Percentiles rank a stretch among this genome's conserved stretches.
Evolutionary conservation across 768 basidiomycete species (phyloP).

Genomic region (Floccularia luteovirens): DNA sequence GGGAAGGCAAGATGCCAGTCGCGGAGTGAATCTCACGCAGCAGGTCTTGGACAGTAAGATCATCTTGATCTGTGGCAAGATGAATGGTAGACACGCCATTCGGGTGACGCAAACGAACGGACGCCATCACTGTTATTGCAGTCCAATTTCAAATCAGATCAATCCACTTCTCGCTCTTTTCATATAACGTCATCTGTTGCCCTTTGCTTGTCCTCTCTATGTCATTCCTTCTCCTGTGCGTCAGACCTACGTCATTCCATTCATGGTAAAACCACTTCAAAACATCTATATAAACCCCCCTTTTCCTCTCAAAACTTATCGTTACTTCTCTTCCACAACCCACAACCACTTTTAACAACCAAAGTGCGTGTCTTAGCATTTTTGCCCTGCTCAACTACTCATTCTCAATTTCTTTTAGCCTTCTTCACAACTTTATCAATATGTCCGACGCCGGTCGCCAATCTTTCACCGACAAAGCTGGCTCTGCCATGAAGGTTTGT

Average conservation of each 20-base stretch:
- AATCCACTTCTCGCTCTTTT: too few relatives aligned
- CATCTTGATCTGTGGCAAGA: conserved; percentile 43
- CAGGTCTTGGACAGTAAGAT: conserved; percentile 65
- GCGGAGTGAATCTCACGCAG: conserved; percentile 60
- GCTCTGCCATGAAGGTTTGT: conserved; percentile 40
- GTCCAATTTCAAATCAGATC: neutral
- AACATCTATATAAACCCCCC: neutral
- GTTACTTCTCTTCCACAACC: neutral
- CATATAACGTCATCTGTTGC: conserved; percentile 13
- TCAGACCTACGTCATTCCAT: conserved; percentile 5
- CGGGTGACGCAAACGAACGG: conserved; percentile 77
- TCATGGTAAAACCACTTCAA: neutral
- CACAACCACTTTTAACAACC: neutral
- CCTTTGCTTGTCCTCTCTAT: conserved; percentile 9
- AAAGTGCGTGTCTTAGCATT: neutral
- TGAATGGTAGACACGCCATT: conserved; percentile 77
- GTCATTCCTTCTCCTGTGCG: too few relatives aligned
- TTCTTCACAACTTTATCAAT: conserved; percentile 8
- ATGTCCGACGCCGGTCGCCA: conserved; percentile 56
- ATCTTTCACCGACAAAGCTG: conserved; percentile 51
- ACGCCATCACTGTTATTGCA: conserved; percentile 40
- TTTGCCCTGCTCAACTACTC: neutral
- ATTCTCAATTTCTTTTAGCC: neutral
- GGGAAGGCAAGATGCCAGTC: conserved; percentile 66
- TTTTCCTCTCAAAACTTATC: neutral